phyloP scores from a whole-genome alignment of 306 rosid species.

The Cucumis hystrix region DNA sequence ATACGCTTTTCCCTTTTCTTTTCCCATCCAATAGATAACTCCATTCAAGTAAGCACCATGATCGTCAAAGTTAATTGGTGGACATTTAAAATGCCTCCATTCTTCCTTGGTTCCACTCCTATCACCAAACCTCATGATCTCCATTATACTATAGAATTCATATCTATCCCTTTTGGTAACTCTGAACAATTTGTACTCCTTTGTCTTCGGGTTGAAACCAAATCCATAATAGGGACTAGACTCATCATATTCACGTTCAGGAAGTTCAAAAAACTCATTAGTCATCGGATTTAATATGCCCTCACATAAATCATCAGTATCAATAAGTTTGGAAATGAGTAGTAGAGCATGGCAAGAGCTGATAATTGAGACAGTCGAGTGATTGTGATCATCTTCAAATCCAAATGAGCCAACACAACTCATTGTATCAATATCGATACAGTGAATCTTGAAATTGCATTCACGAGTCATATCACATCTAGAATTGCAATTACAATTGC shows the following conservation, averaged over 20 bases:
- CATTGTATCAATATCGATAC: background rate
- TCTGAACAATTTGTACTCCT: background rate
- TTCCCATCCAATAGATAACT: background rate
- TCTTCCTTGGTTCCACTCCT: background rate
- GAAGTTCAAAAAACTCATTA: background rate
- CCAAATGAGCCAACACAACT: background rate
- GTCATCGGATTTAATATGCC: background rate
- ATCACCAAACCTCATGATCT: background rate
- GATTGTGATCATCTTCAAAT: background rate
- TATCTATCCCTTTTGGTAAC: background rate
- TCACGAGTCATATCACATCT: no score
- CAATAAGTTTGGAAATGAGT: background rate
- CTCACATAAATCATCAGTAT: background rate
- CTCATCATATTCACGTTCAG: background rate
- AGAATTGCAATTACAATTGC: background rate
- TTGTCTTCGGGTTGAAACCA: background rate
- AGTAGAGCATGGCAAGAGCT: background rate
- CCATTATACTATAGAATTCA: background rate
- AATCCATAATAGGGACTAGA: background rate
- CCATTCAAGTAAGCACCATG: background rate
- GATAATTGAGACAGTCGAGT: background rate
- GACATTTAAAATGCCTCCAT: background rate
- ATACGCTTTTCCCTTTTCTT: background rate
- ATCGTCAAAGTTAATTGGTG: background rate
- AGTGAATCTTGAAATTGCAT: background rate